Base-by-base conservation (phyloP, 352 stramenopile species). In the Bremia lactucae region DNA sequence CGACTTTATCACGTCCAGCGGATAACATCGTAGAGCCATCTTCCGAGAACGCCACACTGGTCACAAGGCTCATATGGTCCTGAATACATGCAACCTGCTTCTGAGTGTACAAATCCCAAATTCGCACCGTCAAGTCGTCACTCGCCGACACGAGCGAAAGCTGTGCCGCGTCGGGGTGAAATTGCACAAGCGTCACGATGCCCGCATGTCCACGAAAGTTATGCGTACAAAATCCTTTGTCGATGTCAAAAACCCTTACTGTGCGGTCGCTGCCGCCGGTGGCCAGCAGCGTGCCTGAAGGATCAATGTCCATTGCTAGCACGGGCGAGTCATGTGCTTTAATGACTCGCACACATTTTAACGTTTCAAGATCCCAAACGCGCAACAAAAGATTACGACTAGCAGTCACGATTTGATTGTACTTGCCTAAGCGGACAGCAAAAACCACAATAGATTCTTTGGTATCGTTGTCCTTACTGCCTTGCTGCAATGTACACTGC, bases 61-160 rank as follows among this genome's bases (percentile, higher is more conserved):
- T 98, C 5, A 96, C 90, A 6, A 89, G 74, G 46, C 83, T 97
- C 57, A 98, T 85, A 73, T 98, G 95, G 65, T 97, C 93, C 38
- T 79, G 63, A 40, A 98, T 93, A 58, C 60, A 96, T 31, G 84
- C 84, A 38, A 78, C 59, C 49, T 92, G 73, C 47, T 83, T 73
- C 50, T 95, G 74, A 13, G 76, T 62, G 52, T 86, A 86, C 49
- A 93, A 42, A 41, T 96, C 83, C 66, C 80, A 94, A 13, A 94
- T 55, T 22, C 79, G 82, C 39, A 95, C 78, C 1, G 68, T 79
- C 15, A 59, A 26, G 52, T 93, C 73, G 42, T 91, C 83, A 55
- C 76, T 81, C 23, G 66, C 74, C 11, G 82, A 91, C 16, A 87
- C 75, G 14, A 95, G 71, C 40, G 60, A 59, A 9, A 94, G 56